These are phyloP conservation scores for Ascoidea asiatica DNA, from an alignment of 805 yeast genomes.

Conservation along the genomic window DNA sequence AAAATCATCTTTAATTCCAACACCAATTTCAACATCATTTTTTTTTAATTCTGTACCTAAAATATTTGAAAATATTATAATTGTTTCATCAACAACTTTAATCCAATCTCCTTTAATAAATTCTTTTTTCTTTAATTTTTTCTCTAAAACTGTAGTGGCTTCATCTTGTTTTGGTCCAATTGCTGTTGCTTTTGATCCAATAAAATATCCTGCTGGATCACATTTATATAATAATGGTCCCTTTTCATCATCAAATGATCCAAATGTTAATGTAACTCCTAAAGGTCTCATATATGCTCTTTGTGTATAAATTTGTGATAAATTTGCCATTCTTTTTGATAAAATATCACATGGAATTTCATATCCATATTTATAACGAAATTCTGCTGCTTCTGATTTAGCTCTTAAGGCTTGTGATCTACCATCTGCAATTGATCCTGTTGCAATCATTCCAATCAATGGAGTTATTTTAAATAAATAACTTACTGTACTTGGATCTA, in stretches of 20 bases:
- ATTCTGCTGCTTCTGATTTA: slow-evolving; percentile 91
- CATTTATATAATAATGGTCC: slow-evolving; percentile 89
- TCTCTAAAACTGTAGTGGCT: slow-evolving; percentile 78
- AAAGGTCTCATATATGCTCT: slow-evolving; percentile 97
- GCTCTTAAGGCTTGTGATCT: slow-evolving; percentile 84
- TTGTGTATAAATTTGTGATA: slow-evolving; percentile 92
- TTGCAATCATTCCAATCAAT: slow-evolving; percentile 77
- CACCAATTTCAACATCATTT: slow-evolving; percentile 87
- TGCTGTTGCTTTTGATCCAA: slow-evolving; percentile 82
- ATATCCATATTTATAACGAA: slow-evolving; percentile 86
- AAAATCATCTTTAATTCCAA: slow-evolving; percentile 60
- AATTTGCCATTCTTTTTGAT: slow-evolving; percentile 90
- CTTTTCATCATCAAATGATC: slow-evolving; percentile 75
- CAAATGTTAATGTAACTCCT: slow-evolving; percentile 85
- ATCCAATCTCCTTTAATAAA: slow-evolving; percentile 74
- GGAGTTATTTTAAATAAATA: slow-evolving; percentile 76
- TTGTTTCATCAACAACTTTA: slow-evolving; percentile 79
- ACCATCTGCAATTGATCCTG: slow-evolving; percentile 95
- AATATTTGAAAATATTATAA: slow-evolving; percentile 72
- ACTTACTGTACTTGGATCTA: slow-evolving; percentile 78
- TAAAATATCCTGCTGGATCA: slow-evolving; percentile 95
- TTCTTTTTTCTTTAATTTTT: slow-evolving; percentile 69
- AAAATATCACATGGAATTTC: slow-evolving; percentile 92
- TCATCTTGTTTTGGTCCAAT: slow-evolving; percentile 98
- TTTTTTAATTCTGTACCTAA: slow-evolving; percentile 89